phyloP scores from a whole-genome alignment of 495 filamentous ascomycete genomes.

The Beverwykella pulmonaria region DNA sequence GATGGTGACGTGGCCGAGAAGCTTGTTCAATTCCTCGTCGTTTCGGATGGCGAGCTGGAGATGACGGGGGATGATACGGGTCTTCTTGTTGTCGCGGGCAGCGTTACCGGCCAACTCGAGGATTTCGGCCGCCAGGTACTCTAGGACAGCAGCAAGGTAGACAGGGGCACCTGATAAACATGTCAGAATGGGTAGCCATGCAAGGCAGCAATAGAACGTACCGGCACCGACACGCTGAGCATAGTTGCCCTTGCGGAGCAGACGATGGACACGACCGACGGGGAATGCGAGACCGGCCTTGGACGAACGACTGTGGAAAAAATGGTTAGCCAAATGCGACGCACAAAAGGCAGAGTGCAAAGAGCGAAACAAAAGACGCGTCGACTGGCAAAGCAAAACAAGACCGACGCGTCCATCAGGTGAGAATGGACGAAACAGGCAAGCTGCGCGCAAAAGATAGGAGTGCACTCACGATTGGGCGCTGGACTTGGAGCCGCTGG shows the following conservation, averaged over 20 bases:
- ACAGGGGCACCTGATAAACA: constrained; percentile 68
- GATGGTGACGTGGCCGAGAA: constrained; percentile 97
- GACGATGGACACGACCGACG: constrained; percentile 99
- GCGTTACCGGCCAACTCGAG: constrained; percentile 98
- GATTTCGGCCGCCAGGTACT: constrained; percentile 98
- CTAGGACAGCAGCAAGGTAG: constrained; percentile 96
- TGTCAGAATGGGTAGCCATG: constrained; percentile 21
- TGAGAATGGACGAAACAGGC: constrained; percentile 30
- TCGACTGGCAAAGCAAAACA: constrained; percentile 31
- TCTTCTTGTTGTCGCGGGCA: constrained; percentile 99
- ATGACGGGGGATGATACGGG: constrained; percentile 98
- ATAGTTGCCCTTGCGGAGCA: constrained; percentile 99
- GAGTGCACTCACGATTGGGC: constrained; percentile 79
- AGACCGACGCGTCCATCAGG: constrained; percentile 33
- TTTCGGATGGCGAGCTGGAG: constrained; percentile 99
- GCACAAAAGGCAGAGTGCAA: constrained; percentile 38
- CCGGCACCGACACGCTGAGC: constrained; percentile 99
- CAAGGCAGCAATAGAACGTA: constrained; percentile 46
- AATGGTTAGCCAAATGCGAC: constrained; percentile 18
- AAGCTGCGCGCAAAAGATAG: constrained; percentile 41
- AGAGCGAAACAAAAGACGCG: constrained; percentile 35
- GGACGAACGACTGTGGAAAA: constrained; percentile 76
- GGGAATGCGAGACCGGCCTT: constrained; percentile 99
- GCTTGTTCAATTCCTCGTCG: constrained; percentile 99
- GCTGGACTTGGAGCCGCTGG: constrained; percentile 87